Evolutionary conservation across 1,284 basidiomycete genomes (phyloP), one percentile per base, ranked within the genome.

Genomic region (Malassezia pachydermatis): DNA sequence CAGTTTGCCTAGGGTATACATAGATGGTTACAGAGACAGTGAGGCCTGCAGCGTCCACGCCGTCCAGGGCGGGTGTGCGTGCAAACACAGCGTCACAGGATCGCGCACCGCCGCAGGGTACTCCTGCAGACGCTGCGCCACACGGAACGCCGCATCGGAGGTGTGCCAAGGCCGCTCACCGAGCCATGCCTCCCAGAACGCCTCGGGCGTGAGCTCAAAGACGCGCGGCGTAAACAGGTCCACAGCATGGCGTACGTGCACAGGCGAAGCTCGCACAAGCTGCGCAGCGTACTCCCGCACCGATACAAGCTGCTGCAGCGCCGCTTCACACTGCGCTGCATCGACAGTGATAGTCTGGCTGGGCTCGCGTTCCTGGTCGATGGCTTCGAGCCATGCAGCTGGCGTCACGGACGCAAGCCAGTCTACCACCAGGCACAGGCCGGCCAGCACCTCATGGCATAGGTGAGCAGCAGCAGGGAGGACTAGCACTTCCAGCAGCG

Each of bases 101-200:
- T 40, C 24, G 1, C 16, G 25, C 7, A 40, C 20, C 5, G 24
- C 37, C 14, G 17, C 23, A n/a, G 6, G 5, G 6, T 9, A 9
- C 4, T n/a, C 10, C 23, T 23, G n/a, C 3, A 40, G 38, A 24
- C 17, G n/a, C 20, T 23, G 24, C 38, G 20, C 41, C 14, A 20
- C 17, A 16, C 23, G 8, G 22, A 33, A 42, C 14, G 22, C 29
- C 22, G 20, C 41, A 10, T 30, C 41, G 29, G 28, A 30, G 23
- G 28, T 13, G 9, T 30, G 30, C 29, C 22, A 16, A 14, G 25
- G 28, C 28, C 29, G 39, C 19, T n/a, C 6, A 11, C 36, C 39
- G 24, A 48, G 27, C 3, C 40, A 32, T 23, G 34, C 8, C 16
- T 36, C 27, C 47, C 47, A 49, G 23, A n/a, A 34, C 23, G 47